Conservation (phyloP, 1,284 basidiomycete genomes). For the Sporisorium graminicola region DNA sequence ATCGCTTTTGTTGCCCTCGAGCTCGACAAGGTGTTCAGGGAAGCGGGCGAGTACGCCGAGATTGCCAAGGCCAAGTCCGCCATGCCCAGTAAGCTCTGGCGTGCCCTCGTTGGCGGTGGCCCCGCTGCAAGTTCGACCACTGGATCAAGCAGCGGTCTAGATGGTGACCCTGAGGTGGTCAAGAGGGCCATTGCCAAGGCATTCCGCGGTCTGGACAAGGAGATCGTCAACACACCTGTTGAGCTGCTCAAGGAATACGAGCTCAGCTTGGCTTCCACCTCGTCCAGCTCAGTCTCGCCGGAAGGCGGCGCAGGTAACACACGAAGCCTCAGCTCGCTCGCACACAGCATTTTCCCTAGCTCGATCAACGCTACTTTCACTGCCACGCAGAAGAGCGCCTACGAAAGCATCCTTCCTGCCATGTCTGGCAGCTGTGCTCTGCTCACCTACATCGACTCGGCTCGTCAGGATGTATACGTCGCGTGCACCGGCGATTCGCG, state of each 20-base stretch:
- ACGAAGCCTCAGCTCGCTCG: conserved; percentile 61
- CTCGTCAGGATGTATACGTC: conserved; percentile 67
- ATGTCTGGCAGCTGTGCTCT: conserved; percentile 66
- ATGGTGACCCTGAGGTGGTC: conserved; percentile 77
- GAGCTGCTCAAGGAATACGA: conserved; percentile 75
- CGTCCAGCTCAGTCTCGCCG: conserved; percentile 48
- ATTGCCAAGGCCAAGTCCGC: conserved; percentile 65
- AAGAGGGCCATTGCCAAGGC: conserved; percentile 81
- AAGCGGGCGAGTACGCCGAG: conserved; percentile 66
- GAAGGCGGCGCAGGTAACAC: conserved; percentile 41
- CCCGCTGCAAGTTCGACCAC: conserved; percentile 4
- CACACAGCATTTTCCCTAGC: conserved; percentile 65
- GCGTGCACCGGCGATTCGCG: conserved; percentile 94
- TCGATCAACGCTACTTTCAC: conserved; percentile 54
- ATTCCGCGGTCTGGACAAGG: conserved; percentile 82
- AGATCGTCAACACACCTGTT: conserved; percentile 81
- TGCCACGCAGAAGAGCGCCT: conserved; percentile 62
- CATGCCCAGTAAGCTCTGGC: conserved; percentile 60
- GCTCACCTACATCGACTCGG: conserved; percentile 67
- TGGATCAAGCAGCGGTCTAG: conserved; percentile 66
- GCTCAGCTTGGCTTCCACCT: conserved; percentile 71
- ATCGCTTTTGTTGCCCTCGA: conserved; percentile 88
- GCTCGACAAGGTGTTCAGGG: conserved; percentile 74
- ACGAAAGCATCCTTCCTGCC: conserved; percentile 67
- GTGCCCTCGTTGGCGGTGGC: conserved; percentile 60